Conservation (phyloP, 73 alveolate species). For the Diophrys sp. region DNA sequence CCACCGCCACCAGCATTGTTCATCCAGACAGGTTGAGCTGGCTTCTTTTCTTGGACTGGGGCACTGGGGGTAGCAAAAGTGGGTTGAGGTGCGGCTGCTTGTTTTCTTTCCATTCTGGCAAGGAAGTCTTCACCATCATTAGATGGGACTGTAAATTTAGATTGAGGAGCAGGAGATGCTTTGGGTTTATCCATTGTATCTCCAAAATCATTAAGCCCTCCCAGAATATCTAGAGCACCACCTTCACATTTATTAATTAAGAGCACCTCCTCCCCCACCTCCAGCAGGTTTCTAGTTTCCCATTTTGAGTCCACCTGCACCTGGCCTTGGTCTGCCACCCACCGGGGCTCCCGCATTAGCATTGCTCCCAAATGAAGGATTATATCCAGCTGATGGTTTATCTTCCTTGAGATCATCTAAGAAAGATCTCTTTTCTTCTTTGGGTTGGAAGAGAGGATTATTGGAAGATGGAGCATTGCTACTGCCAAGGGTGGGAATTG, state of each 20-base stretch:
- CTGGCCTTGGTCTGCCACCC: background rate
- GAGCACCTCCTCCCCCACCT: no score
- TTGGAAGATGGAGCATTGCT: constrained; percentile 17
- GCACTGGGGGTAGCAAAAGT: background rate
- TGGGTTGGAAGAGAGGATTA: background rate
- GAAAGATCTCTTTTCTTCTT: background rate
- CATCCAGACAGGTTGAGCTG: background rate
- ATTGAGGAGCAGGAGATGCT: background rate
- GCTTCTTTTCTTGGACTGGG: no score
- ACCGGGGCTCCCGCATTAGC: no score
- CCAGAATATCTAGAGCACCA: background rate
- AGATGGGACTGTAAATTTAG: background rate
- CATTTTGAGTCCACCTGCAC: background rate
- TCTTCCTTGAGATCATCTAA: background rate
- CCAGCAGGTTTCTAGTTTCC: background rate
- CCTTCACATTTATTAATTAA: no score
- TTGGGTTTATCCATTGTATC: background rate
- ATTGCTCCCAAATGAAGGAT: background rate
- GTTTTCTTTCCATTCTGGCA: background rate
- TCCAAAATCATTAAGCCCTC: background rate
- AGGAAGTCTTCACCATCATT: background rate
- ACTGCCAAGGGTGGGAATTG: background rate
- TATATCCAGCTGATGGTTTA: background rate
- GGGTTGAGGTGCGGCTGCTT: constrained; percentile 1
- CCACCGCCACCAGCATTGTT: constrained; percentile 1